Evolutionary conservation across 352 stramenopile species (phyloP).

Genomic region (Phytopythium helicoides): DNA sequence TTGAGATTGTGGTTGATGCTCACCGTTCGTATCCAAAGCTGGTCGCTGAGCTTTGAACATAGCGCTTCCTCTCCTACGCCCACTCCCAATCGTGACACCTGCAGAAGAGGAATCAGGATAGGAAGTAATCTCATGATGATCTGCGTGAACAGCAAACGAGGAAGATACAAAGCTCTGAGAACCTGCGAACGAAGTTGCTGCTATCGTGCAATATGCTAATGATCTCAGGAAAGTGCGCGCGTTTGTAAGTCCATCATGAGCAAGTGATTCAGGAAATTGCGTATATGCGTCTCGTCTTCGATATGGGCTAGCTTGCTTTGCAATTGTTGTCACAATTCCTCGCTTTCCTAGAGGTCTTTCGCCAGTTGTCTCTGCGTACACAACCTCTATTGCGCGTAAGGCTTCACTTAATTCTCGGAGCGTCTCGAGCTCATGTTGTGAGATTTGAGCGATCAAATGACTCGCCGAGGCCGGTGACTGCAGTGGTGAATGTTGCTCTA

Average conservation of each 20-base stretch:
- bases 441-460: constrained; percentile 33
- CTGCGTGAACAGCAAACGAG: background rate
- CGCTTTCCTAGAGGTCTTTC: background rate
- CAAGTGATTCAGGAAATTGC: constrained; percentile 23
- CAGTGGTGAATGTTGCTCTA: background rate
- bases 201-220: constrained; percentile 44
- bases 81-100: constrained; percentile 18
- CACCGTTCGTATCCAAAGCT: background rate
- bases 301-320: background rate
- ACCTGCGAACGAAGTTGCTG: constrained; percentile 14
- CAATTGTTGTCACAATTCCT: background rate
- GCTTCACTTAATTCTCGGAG: constrained; percentile 34
- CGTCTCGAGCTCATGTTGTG: constrained; percentile 27
- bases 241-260: background rate
- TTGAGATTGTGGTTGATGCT: background rate
- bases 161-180: constrained; percentile 16
- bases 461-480: constrained; percentile 1
- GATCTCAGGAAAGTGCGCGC: constrained; percentile 23
- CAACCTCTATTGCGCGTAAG: constrained; percentile 30
- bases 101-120: background rate
- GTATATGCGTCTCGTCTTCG: constrained; percentile 12
- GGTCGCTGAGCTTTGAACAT: constrained; percentile 6
- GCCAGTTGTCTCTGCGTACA: constrained; percentile 21
- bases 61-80: constrained; percentile 15
- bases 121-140: background rate